These are phyloP conservation scores for Aplosporella prunicola DNA, from an alignment of 2,329 filamentous ascomycete genomes.

Conservation along the genomic window DNA sequence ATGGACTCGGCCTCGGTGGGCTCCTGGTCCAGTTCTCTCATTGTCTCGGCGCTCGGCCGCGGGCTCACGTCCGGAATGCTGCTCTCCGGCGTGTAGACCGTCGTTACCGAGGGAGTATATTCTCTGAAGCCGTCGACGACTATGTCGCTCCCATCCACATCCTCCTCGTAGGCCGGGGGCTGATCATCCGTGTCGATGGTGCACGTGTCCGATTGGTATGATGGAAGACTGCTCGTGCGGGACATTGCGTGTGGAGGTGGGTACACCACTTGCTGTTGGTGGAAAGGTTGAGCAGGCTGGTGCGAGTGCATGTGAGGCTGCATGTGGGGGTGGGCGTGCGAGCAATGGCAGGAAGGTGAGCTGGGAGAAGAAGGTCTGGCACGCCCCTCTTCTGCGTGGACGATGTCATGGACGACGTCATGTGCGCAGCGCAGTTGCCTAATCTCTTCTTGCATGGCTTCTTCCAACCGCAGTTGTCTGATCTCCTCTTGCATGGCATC, in stretches of 20 bases:
- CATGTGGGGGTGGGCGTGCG: slow-evolving; percentile 18
- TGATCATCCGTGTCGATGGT: slow-evolving; percentile 19
- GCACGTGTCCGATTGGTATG: slow-evolving; percentile 32
- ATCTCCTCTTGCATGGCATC: slow-evolving; percentile 36
- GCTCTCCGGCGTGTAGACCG: slow-evolving; percentile 29
- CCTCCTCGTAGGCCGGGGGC: slow-evolving; percentile 35
- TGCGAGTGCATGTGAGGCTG: slow-evolving; percentile 10
- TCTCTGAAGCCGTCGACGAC: slow-evolving; percentile 35
- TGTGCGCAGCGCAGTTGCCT: slow-evolving; percentile 43
- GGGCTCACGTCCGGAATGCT: slow-evolving; percentile 31
- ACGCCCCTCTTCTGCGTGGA: slow-evolving; percentile 31
- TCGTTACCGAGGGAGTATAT: slow-evolving; percentile 24
- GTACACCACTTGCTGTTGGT: slow-evolving; percentile 15
- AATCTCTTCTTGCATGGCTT: slow-evolving; percentile 36
- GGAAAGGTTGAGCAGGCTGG: slow-evolving; percentile 8
- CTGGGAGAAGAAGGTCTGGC: slow-evolving; percentile 4
- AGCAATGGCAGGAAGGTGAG: slow-evolving; percentile 3
- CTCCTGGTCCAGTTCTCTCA: slow-evolving; percentile 13
- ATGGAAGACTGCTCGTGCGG: slow-evolving; percentile 34
- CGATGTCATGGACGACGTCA: slow-evolving; percentile 42
- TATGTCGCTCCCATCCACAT: slow-evolving; percentile 26
- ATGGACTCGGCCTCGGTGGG: background rate
- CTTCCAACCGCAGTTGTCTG: slow-evolving; percentile 33
- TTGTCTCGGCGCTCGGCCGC: slow-evolving; percentile 28
- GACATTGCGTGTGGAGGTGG: slow-evolving; percentile 23